Evolutionary conservation across 495 filamentous ascomycete species (phyloP), one percentile per base, ranked within the genome.

Genomic region (Oidiodendron maius): DNA sequence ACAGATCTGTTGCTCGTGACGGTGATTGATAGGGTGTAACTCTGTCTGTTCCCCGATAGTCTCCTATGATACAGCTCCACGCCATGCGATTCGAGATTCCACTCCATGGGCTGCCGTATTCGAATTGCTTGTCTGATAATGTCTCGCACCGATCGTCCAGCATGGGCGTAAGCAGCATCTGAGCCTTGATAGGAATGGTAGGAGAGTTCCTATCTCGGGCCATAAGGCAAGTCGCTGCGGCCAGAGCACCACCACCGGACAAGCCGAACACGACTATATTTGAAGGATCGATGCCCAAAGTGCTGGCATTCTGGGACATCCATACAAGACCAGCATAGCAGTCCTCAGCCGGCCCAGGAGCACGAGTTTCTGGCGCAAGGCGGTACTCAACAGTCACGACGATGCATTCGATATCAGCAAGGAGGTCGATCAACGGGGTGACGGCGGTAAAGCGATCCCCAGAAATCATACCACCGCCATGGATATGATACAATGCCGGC

Each of bases 221-320:
- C n/a, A n/a, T n/a, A n/a, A n/a, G n/a, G n/a, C n/a, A n/a, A n/a
- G n/a, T n/a, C n/a, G 42, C 48, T 2, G 61, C 61, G 4, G 59
- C 56, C n/a, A 66, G 39, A n/a, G 44, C 54, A n/a, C 57, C 63
- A 1, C 63, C 63, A 8, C 45, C 63, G 28, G 60, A 61, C 12
- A 49, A 44, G 12, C 63, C 61, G 25, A 53, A 51, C n/a, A 66
- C 32, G 2, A 46, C 46, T 24, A 66, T 56, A 5, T 43, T 32
- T 12, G 30, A 26, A 1, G 60, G 49, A 51, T 64, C 61, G 34
- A 66, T 56, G 4, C 56, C 53, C 16, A 66, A 37, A 15, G 54
- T 53, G 2, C 28, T 24, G 12, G 57, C 51, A 30, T 66, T 56
- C 3, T 44, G 43, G 16, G 24, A 17, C 6, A 61, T 35, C 49